phyloP scores from a whole-genome alignment of 495 filamentous ascomycete species.

The Penicillium samsonianum region DNA sequence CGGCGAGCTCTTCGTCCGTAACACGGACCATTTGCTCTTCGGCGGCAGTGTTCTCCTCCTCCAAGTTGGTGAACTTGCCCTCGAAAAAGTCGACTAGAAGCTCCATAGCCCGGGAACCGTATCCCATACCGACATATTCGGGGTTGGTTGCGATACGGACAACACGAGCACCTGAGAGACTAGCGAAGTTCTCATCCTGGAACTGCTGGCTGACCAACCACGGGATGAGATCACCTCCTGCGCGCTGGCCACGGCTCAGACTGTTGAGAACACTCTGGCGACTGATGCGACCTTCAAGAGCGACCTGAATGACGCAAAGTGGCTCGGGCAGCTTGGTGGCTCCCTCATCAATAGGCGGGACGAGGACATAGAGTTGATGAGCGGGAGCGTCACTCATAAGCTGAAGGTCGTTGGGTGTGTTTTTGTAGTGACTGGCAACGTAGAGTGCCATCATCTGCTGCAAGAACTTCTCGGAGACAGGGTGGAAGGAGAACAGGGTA shows the following conservation, averaged over 20 bases:
- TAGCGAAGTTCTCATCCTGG: constrained; percentile 95
- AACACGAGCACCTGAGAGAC: constrained; percentile 86
- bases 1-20: constrained; percentile 79
- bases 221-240: constrained; percentile 93
- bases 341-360: constrained; percentile 80
- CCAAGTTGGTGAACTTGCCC: constrained; percentile 84
- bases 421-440: constrained; percentile 98
- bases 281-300: constrained; percentile 93
- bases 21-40: constrained; percentile 70
- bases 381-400: constrained; percentile 97
- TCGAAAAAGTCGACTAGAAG: constrained; percentile 91
- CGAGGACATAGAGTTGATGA: constrained; percentile 94
- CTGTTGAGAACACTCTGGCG: constrained; percentile 86
- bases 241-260: constrained; percentile 83
- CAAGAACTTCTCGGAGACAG: constrained; percentile 94
- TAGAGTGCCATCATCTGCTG: constrained; percentile 98
- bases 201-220: constrained; percentile 99
- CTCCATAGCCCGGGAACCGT: constrained; percentile 83
- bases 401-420: constrained; percentile 96
- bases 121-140: constrained; percentile 91
- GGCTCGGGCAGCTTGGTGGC: constrained; percentile 84
- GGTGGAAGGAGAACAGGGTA: constrained; percentile 96
- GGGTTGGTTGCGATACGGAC: constrained; percentile 97
- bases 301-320: constrained; percentile 91
- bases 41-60: constrained; percentile 55